Evolutionary conservation across 805 yeast species (phyloP).

Genomic region (Candida pseudoglaebosa): DNA sequence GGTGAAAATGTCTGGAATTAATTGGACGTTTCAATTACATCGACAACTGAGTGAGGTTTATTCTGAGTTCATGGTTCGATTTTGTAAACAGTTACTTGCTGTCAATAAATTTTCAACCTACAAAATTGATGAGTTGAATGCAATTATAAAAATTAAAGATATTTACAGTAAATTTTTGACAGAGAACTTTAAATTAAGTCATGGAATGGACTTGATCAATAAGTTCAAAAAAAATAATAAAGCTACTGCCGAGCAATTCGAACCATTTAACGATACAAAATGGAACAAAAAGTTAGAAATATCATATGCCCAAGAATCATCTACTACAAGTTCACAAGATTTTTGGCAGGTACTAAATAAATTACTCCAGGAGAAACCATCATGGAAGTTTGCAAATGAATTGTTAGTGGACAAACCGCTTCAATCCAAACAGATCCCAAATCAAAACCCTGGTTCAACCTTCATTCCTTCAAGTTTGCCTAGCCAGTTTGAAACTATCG

Average conservation of each 20-base stretch:
- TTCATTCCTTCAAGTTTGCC: not conserved
- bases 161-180: conserved; percentile 27
- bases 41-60: conserved; percentile 8
- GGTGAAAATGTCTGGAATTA: conserved; percentile 10
- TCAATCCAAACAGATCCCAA: not conserved
- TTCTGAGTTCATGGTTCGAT: conserved; percentile 14
- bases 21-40: conserved; percentile 20
- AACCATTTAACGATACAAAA: conserved; percentile 7
- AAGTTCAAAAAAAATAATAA: conserved; percentile 22
- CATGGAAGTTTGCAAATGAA: conserved; percentile 8
- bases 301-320: conserved; percentile 1
- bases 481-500: not conserved
- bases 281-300: conserved; percentile 9
- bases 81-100: conserved; percentile 20
- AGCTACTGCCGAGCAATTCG: conserved; percentile 8
- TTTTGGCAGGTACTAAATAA: not conserved
- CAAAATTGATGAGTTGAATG: conserved; percentile 18
- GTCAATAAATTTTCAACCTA: conserved; percentile 17
- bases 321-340: not conserved
- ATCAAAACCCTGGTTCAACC: not conserved
- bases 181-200: conserved; percentile 31
- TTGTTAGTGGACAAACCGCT: not conserved
- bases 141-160: conserved; percentile 23
- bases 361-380: not conserved
- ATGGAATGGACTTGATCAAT: conserved; percentile 30